Evolutionary conservation across 192 early-diverging fungal genomes (phyloP).

Genomic region (Podila horticola): DNA sequence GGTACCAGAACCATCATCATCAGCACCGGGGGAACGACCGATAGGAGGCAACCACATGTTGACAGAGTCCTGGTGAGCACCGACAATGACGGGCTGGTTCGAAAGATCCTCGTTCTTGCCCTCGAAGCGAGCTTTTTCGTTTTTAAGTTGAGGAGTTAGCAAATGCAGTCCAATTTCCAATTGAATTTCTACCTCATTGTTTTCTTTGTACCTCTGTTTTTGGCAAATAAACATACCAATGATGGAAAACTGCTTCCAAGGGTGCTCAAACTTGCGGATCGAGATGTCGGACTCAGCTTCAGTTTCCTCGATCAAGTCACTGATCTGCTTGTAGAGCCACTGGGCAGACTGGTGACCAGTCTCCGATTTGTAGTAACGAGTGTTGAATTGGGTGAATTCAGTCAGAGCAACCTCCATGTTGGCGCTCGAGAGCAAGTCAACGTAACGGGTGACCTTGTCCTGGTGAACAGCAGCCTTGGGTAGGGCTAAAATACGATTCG

Average conservation of each 20-base stretch:
- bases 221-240: no score
- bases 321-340: slow-evolving; percentile 75
- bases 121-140: slow-evolving; percentile 87
- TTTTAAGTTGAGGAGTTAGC: no score
- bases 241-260: slow-evolving; percentile 86
- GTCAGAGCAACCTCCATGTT: slow-evolving; percentile 77
- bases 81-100: slow-evolving; percentile 80
- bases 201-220: no score
- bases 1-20: slow-evolving; percentile 94
- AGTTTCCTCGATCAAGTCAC: slow-evolving; percentile 54
- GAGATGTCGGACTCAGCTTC: slow-evolving; percentile 59
- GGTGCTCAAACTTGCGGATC: slow-evolving; percentile 81
- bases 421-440: slow-evolving; percentile 69
- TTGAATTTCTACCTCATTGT: no score
- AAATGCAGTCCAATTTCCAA: no score
- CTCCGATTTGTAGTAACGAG: slow-evolving; percentile 88
- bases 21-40: slow-evolving; percentile 77
- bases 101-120: slow-evolving; percentile 55
- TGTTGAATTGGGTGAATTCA: slow-evolving; percentile 86
- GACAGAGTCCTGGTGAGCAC: slow-evolving; percentile 92
- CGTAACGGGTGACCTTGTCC: slow-evolving; percentile 67
- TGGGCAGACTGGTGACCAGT: slow-evolving; percentile 71
- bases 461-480: slow-evolving; percentile 65
- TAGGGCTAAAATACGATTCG: slow-evolving; percentile 58
- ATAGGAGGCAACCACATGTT: slow-evolving; percentile 85